Base-by-base conservation (phyloP, 1,139 yeast species). In the Saccharomyces hybrid region DNA sequence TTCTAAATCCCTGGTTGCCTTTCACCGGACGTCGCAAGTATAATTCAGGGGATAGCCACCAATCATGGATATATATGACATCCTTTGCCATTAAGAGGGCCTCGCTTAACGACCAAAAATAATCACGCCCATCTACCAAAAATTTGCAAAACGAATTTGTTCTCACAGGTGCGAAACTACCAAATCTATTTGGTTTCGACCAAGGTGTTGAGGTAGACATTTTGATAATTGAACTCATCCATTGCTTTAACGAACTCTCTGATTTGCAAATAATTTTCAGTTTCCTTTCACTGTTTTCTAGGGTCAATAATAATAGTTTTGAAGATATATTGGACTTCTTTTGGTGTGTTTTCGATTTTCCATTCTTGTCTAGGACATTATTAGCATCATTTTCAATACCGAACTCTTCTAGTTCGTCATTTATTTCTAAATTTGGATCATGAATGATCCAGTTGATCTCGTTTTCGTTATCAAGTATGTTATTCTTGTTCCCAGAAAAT, bases 1-100 rank as follows among this genome's bases (percentile, higher is more conserved):
- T 74, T 68, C 99, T 80, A 85, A 91, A 93, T 61, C 88, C 88
- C 69, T 95, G 98, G 64, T 93, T 91, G 13, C 97, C 97, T 69
- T 88, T 86, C 0, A 97, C 93, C 0, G 99, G 99, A 53, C 99
- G 78, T 59, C 99, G 80, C 73, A 95, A 75, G 64, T 95, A 93
- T 9, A 93, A 70, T 69, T 95, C 99, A 0, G 99, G 99, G 9
- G 95, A 82, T 32, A 95, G 75, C 99, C 99, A 95, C 99, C 99
- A 95, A 68, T 93, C 99, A 68, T 93, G 98, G 53, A 95, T 89
- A 68, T 85, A 95, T 47, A 95, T 86, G 1, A 88, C 95, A 73
- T 93, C 99, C 63, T 84, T 84, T 0, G 99, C 99, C 88, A 88
- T 84, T 62, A 86, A 91, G 57, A 93, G 75, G 0, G 98, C 99